Percentiles rank a stretch among this genome's conserved stretches.
Conservation (phyloP, 352 stramenopile genomes). For the Pythium brachiatum region DNA sequence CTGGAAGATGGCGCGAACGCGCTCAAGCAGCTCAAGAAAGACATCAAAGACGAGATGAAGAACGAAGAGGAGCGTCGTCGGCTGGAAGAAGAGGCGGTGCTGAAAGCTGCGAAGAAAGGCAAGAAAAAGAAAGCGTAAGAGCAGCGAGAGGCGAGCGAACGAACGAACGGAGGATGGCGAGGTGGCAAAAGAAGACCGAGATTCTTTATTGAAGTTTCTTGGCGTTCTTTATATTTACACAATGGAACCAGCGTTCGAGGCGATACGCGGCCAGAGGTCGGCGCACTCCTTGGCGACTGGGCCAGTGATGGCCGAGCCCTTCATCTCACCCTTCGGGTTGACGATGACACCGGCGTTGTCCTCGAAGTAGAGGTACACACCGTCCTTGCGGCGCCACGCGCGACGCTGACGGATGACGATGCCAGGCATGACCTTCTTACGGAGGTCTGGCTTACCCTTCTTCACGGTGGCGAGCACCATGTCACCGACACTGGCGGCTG, state of each 20-base stretch:
- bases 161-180: not conserved
- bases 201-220: conserved; percentile 26
- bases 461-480: conserved; percentile 99
- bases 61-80: conserved; percentile 72
- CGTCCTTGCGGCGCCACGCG: conserved; percentile 98
- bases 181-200: conserved; percentile 22
- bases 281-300: conserved; percentile 99
- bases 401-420: conserved; percentile 99
- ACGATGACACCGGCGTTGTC: conserved; percentile 99
- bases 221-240: conserved; percentile 85
- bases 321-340: conserved; percentile 99
- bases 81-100: conserved; percentile 61
- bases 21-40: conserved; percentile 81
- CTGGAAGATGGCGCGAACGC: conserved; percentile 56
- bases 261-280: conserved; percentile 99
- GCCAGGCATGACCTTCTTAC: conserved; percentile 99
- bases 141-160: not conserved
- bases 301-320: conserved; percentile 99
- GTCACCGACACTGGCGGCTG: conserved; percentile 97
- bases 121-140: conserved; percentile 74
- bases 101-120: conserved; percentile 77
- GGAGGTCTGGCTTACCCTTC: conserved; percentile 99
- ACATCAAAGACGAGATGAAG: conserved; percentile 75
- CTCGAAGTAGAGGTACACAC: conserved; percentile 99
- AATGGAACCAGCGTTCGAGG: conserved; percentile 99